Evolutionary conservation across 208 protist species (phyloP), one percentile per base, ranked within the genome.

Genomic region (Wallacemonas sp.): DNA sequence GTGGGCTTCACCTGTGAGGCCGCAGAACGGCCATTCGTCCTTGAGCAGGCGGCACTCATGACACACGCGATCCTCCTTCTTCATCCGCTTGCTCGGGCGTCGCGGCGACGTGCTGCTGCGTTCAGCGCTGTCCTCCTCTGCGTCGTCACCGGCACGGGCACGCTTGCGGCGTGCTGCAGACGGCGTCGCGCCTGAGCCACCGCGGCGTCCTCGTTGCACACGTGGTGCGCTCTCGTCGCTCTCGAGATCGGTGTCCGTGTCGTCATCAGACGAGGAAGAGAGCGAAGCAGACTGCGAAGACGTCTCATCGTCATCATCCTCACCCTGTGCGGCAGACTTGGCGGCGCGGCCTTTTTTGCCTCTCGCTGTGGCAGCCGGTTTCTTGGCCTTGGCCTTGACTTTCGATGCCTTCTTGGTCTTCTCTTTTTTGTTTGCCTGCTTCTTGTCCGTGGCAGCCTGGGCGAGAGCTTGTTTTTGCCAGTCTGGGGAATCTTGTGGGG

Each of bases 1-100:
- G 60, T 91, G 80, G n/a, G 64, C 45, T 12, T 84, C 75, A 33
- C 79, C 84, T 4, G 77, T 75, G 11, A 90, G 27, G 14, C 83
- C 83, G 46, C 83, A 90, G 67, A 79, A 90, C 0, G 72, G 71
- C 83, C 83, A 90, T 21, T 90, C 70, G n/a, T 71, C 53, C 62
- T 75, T 72, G 38, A 64, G 68, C 33, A 90, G 69, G 15, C 74
- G 77, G 47, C 83, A 90, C 26, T 42, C 64, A 14, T 54, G 54
- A 51, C 83, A 90, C 34, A 79, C 17, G 26, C 71, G 64, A 1
- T 64, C 42, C 12, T 55, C 41, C 38, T 45, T 49, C 36, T 49
- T 70, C 28, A 53, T 12, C 24, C 62, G 27, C 55, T 24, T 42
- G 19, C 17, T 28, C 8, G 26, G 0, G 21, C 44, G 36, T 11